Evolutionary conservation across 139 green algal species (phyloP), one percentile per base, ranked within the genome.

Genomic region (Chlorokybus atmophyticus): DNA sequence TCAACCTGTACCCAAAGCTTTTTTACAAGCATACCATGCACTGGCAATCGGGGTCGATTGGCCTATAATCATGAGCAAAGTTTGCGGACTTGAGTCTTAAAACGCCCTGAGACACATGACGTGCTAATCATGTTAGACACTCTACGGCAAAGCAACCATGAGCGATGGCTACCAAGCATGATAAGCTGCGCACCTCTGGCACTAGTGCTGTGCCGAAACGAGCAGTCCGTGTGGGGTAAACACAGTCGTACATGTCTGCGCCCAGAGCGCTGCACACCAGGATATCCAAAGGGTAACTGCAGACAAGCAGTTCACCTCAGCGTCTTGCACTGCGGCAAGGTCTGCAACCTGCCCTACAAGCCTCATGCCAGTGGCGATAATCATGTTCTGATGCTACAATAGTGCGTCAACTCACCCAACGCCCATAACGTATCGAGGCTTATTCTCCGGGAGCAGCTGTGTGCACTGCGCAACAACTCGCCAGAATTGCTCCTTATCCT

Each of bases 341-440:
- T n/a, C n/a, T n/a, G n/a, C n/a, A n/a, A n/a, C n/a, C n/a, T n/a
- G n/a, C n/a, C n/a, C n/a, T n/a, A n/a, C n/a, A n/a, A n/a, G n/a
- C n/a, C n/a, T n/a, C n/a, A n/a, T n/a, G n/a, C n/a, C n/a, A n/a
- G n/a, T n/a, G n/a, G n/a, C n/a, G n/a, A n/a, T n/a, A n/a, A n/a
- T n/a, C n/a, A n/a, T n/a, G n/a, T n/a, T n/a, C n/a, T n/a, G n/a
- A n/a, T n/a, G n/a, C n/a, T n/a, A n/a, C n/a, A n/a, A n/a, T n/a
- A n/a, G n/a, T n/a, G n/a, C n/a, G n/a, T n/a, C n/a, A n/a, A n/a
- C n/a, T n/a, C n/a, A n/a, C 35, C 35, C 35, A 10, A 44, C 35
- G 35, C 35, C 85, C 86, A 94, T 94, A 2, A 97, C 87, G 57
- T 97, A 97, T 7, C 86, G 71, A 17, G 90, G 90, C 78, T 95